Evolutionary conservation across 75 land plant genomes (phyloP).

Genomic region (Larix kaempferi): DNA sequence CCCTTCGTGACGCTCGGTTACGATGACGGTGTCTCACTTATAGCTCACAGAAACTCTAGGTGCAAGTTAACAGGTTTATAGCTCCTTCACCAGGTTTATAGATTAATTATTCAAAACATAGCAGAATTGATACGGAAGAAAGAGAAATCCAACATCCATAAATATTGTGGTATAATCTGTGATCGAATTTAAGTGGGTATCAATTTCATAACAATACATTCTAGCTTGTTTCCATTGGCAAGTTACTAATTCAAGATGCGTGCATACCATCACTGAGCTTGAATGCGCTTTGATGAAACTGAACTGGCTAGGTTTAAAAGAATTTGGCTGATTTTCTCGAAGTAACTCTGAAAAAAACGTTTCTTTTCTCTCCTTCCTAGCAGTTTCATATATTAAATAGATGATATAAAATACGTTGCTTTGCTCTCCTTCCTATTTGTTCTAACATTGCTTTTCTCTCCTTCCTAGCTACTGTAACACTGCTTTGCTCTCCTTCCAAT

Average conservation of each 20-base stretch:
- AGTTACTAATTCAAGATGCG: not conserved
- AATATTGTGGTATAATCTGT: not conserved
- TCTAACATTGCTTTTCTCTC: too few species aligned
- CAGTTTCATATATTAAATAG: too few species aligned
- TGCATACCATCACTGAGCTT: not conserved
- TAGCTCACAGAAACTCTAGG: too few species aligned
- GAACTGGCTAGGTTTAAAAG: slow-evolving; percentile 1
- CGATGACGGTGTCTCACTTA: too few species aligned
- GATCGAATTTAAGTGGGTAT: not conserved
- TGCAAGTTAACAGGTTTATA: too few species aligned
- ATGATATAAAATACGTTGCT: too few species aligned
- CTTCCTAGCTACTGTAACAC: too few species aligned
- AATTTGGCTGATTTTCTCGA: slow-evolving; percentile 1
- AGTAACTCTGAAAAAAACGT: slow-evolving; percentile 46
- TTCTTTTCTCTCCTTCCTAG: too few species aligned
- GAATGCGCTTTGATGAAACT: not conserved
- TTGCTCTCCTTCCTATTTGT: too few species aligned
- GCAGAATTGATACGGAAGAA: not conserved
- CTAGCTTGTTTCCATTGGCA: not conserved
- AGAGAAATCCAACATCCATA: not conserved
- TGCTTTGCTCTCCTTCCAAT: too few species aligned
- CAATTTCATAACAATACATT: not conserved
- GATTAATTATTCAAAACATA: not conserved
- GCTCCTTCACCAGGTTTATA: too few species aligned
- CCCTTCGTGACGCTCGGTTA: too few species aligned